Evolutionary conservation across 768 basidiomycete genomes (phyloP), one percentile per base, ranked within the genome.

Genomic region (Tricholoma furcatifolium): DNA sequence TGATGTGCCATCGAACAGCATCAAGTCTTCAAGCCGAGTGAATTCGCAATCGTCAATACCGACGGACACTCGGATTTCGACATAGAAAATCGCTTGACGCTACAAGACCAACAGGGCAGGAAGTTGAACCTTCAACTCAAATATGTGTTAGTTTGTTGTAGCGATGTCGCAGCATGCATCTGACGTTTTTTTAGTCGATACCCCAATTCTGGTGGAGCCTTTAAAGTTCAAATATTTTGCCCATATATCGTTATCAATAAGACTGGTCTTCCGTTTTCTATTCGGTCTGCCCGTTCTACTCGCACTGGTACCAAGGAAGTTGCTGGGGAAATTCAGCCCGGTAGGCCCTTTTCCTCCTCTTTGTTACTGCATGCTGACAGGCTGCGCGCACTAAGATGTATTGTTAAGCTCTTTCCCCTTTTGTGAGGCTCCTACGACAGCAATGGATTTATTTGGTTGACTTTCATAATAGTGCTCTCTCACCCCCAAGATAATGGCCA

Each of bases 31-130:
- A 89, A 88, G 62, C 88, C 93, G 14, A 96, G 94, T 65, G 95
- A 98, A 53, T 99, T 97, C 61, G 88, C 93, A 2, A 98, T 99
- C 69, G 95, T 99, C 71, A 98, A 93, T 64, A 92, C 91, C 14
- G 93, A 97, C 65, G 86, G 85, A 24, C 83, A 91, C 50, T 89
- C 93, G 3, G 94, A 94, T 69, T 93, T 93, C 58, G 89, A 88
- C 54, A 77, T 84, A 50, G 97, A 95, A 68, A 81, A 76, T 47
- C 79, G 74, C 32, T 69, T 98, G 43, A 79, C 78, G 6, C 68
- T 98, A 42, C 79, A 83, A 4, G 97, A 98, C 67, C 70, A 79
- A 47, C 73, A 75, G 35, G 87, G 85, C 48, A 79, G 88, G 43
- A 93, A 90, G 65, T 71, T 98, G 47, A 81, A 89, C 59, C 75